Conservation (phyloP, 1,284 basidiomycete species). For the Ganoderma lucidum region DNA sequence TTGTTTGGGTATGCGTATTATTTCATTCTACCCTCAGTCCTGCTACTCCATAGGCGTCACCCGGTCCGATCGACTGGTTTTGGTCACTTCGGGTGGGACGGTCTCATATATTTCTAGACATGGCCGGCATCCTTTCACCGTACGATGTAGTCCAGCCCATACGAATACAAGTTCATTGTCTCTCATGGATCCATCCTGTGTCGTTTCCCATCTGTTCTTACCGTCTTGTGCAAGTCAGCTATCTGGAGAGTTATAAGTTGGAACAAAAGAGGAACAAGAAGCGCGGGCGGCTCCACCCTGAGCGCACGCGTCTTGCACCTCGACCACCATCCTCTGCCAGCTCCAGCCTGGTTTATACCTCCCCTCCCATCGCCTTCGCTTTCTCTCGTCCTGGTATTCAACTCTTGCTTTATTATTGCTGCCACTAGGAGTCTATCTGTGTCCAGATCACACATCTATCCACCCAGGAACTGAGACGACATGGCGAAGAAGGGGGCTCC, state of each 20-base stretch:
- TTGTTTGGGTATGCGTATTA: conserved; percentile 26
- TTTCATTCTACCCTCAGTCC: conserved; percentile 13
- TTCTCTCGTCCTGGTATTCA: conserved; percentile 16
- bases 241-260: not conserved
- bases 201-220: not conserved
- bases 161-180: conserved; percentile 20
- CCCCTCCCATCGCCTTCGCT: conserved; percentile 10
- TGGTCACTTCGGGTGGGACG: conserved; percentile 28
- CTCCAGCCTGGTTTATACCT: conserved; percentile 20
- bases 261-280: conserved; percentile 17
- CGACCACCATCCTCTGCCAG: conserved; percentile 29
- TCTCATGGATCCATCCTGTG: not conserved
- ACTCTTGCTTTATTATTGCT: conserved; percentile 3
- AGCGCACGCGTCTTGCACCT: conserved; percentile 29
- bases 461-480: conserved; percentile 15
- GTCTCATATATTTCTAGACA: conserved; percentile 37
- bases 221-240: not conserved
- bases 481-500: conserved; percentile 35
- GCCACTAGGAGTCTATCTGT: not conserved
- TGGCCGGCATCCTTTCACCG: conserved; percentile 25
- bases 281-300: conserved; percentile 31
- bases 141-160: conserved; percentile 28
- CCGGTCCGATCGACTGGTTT: conserved; percentile 20
- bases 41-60: conserved; percentile 24
- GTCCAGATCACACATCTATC: conserved; percentile 14